Evolutionary conservation across 805 yeast genomes (phyloP).

Genomic region (Starmerella stellata): DNA sequence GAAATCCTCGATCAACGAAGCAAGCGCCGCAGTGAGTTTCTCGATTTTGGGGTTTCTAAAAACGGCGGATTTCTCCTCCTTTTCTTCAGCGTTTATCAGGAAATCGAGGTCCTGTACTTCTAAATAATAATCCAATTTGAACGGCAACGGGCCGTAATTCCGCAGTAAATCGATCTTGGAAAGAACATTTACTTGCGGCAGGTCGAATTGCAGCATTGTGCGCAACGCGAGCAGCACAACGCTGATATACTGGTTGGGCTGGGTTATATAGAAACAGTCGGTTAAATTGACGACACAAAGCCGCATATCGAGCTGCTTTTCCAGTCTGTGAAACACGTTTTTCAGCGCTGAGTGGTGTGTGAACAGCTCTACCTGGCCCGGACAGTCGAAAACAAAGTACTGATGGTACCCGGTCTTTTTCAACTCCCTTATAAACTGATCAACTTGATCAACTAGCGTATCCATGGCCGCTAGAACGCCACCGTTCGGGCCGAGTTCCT

Average conservation of each 20-base stretch:
- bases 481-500: slow-evolving; percentile 70
- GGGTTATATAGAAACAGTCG: slow-evolving; percentile 63
- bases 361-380: slow-evolving; percentile 90
- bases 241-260: slow-evolving; percentile 80
- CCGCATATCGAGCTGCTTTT: slow-evolving; percentile 48
- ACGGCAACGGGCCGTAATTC: slow-evolving; percentile 60
- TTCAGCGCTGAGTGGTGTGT: slow-evolving; percentile 70
- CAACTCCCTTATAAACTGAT: slow-evolving; percentile 40
- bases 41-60: slow-evolving; percentile 29
- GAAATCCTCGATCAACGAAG: slow-evolving; percentile 72
- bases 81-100: slow-evolving; percentile 45
- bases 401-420: slow-evolving; percentile 38
- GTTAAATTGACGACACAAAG: slow-evolving; percentile 58
- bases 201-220: slow-evolving; percentile 78
- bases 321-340: slow-evolving; percentile 46
- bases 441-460: slow-evolving; percentile 36
- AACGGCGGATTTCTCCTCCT: background rate
- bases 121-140: slow-evolving; percentile 68
- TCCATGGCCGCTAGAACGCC: slow-evolving; percentile 82
- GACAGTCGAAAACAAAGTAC: slow-evolving; percentile 59
- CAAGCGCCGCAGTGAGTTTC: slow-evolving; percentile 54
- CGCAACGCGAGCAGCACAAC: slow-evolving; percentile 62
- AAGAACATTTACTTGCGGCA: slow-evolving; percentile 85
- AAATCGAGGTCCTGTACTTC: slow-evolving; percentile 72
- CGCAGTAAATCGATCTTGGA: slow-evolving; percentile 74